Conservation (phyloP, 805 yeast genomes). For the Jamesozyma rosinii region DNA sequence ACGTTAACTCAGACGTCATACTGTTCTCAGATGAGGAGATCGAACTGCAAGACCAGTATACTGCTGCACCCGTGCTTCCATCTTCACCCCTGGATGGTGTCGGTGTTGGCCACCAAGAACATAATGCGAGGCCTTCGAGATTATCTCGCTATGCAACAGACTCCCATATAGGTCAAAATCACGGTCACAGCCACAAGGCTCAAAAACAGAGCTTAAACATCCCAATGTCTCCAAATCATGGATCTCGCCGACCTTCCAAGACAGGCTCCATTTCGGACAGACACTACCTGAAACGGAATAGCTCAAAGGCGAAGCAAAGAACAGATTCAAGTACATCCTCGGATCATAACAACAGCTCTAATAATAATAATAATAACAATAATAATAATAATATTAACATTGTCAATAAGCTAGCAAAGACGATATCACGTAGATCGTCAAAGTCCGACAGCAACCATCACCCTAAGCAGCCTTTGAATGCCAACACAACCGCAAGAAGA, state of each 20-base stretch:
- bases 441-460: background rate
- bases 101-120: background rate
- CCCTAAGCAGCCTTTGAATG: background rate
- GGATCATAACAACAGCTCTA: background rate
- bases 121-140: background rate
- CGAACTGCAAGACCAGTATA: background rate
- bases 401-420: background rate
- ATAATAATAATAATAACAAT: background rate
- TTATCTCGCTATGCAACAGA: too few relatives aligned
- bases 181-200: too few relatives aligned
- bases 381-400: background rate
- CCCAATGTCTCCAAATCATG: background rate
- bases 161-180: background rate
- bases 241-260: background rate
- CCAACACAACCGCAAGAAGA: slow-evolving; percentile 6
- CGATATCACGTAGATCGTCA: slow-evolving; percentile 3
- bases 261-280: slow-evolving; percentile 1
- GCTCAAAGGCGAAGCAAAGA: background rate
- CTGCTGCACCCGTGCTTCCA: background rate
- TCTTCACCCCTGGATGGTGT: background rate
- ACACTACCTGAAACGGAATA: background rate
- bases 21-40: background rate
- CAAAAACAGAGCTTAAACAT: background rate
- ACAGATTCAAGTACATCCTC: slow-evolving; percentile 1
- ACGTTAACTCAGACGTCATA: background rate